Base-by-base conservation (phyloP, 2,329 filamentous ascomycete genomes). In the Neopestalotiopsis sp. region DNA sequence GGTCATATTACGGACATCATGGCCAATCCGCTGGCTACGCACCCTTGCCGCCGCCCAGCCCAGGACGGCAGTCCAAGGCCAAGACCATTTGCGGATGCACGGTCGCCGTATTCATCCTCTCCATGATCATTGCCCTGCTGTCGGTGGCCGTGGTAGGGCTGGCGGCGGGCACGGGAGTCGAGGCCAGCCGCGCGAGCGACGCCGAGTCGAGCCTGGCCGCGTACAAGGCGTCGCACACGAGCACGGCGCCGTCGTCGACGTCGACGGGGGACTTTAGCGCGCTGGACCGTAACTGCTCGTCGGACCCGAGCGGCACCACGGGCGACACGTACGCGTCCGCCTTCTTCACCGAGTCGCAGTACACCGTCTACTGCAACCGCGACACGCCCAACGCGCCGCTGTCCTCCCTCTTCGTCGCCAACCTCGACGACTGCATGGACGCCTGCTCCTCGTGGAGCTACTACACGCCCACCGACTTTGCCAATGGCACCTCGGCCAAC, bases 371-470 rank as follows among this genome's bases (percentile, higher is more conserved):
- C 73, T 85, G 84, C 78, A 83, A 84, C 70, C 77, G 73, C 34
- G 81, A 86, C 70, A 77, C 83, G 4, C 75, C 78, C 3, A 79
- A 79, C 60, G 20, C 69, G 0, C 80, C 81, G 0, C 68, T 85
- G 2, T 74, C 80, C 67, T 80, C 80, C 0, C 74, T 86, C 7
- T 85, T 85, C 72, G 78, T 81, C 5, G 76, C 78, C 64, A 78
- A 80, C 71, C 83, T 85, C 61, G 74, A 80, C 73, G 78, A 79
- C 34, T 86, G 84, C 75, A 84, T 86, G 73, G 83, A 85, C 70
- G 82, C 83, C 10, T 86, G 84, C 74, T 81, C 82, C 9, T 77
- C 78, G 4, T 86, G 79, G 65, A 75, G 77, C 9, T 72, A 72
- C 7, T 82, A 80, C 67, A 72, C 75, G 2, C 72, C 78, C 7